Evolutionary conservation across 768 basidiomycete species (phyloP), one percentile per base, ranked within the genome.

Genomic region (Kondoa malvinella): DNA sequence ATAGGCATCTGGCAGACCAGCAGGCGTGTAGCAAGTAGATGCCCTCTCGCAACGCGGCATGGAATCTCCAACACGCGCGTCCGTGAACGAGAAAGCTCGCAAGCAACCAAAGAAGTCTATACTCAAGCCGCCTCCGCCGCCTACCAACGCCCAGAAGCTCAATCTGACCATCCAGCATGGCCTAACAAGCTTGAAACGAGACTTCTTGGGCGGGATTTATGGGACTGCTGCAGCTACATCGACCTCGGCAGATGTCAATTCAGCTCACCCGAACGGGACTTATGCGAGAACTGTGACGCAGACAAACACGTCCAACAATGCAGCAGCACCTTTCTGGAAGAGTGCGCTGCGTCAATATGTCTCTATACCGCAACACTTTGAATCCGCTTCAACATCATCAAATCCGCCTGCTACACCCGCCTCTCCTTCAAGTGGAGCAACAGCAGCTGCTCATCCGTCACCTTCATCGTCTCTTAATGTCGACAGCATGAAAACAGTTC

Each of bases 401-500:
- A 59, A 29, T 25, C 30, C 15, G 27, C 4, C 58, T 25, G 32
- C 30, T 3, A 33, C 14, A 4, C 27, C 27, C 12, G 16, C 33
- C 17, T 32, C 30, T 27, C n/a, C 61, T n/a, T n/a, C n/a, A n/a
- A n/a, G n/a, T n/a, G n/a, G n/a, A n/a, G n/a, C 61, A 32, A 17
- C 61, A 29, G 29, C 3, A 32, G 17, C 30, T 63, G n/a, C 4
- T 32, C 15, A 3, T 27, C 61, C 8, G 14, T 17, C 61, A 3
- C 61, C 27, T 15, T 17, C 14, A 21, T 4, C 71, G 65, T 16
- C 70, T 25, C 63, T 72, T 34, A 64, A 68, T 64, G 34, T 71
- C 34, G 21, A 81, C 73, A 83, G 88, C 14, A 81, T 94, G 70
- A 90, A 88, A 74, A 79, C 88, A 63, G 95, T 92, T 0, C 88